phyloP scores from a whole-genome alignment of 768 basidiomycete species.

The Pulveroboletus ravenelii region DNA sequence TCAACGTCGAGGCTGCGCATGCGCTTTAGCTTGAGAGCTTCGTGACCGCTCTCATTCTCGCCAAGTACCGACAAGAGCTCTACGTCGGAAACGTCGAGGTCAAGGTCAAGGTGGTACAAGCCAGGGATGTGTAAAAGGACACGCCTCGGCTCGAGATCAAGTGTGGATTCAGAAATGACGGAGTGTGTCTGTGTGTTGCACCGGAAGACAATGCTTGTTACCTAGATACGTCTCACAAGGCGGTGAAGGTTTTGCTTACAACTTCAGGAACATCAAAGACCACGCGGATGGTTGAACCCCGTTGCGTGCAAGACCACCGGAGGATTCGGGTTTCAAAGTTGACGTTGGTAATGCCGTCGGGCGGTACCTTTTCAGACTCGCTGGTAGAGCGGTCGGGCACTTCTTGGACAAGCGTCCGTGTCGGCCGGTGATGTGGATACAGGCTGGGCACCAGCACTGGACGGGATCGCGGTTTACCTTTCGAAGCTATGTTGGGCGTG shows the following conservation, averaged over 20 bases:
- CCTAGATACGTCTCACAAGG: conserved; percentile 5
- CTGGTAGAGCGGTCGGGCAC: conserved; percentile 43
- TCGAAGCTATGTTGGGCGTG: conserved; percentile 72
- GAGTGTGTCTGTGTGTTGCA: conserved; percentile 43
- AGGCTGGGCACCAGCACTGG: conserved; percentile 52
- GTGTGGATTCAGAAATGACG: conserved; percentile 42
- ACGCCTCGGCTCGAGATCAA: conserved; percentile 64
- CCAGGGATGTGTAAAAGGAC: conserved; percentile 49
- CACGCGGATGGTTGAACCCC: conserved; percentile 41
- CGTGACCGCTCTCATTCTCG: conserved; percentile 13
- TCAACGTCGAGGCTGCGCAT: conserved; percentile 59
- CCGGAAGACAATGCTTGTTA: background rate
- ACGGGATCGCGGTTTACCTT: conserved; percentile 62
- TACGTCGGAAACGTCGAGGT: conserved; percentile 52
- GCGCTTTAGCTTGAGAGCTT: conserved; percentile 50
- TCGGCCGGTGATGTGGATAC: conserved; percentile 22
- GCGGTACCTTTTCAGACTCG: conserved; percentile 17
- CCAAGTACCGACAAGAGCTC: conserved; percentile 38
- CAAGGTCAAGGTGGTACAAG: conserved; percentile 49
- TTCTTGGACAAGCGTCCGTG: conserved; percentile 22
- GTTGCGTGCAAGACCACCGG: conserved; percentile 53
- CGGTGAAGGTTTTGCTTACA: conserved; percentile 37
- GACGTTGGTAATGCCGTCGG: conserved; percentile 44
- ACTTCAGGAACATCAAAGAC: conserved; percentile 50
- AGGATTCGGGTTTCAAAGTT: conserved; percentile 22